These are phyloP conservation scores for Carpinus fangiana DNA, from an alignment of 306 rosid species.

Conservation along the genomic window DNA sequence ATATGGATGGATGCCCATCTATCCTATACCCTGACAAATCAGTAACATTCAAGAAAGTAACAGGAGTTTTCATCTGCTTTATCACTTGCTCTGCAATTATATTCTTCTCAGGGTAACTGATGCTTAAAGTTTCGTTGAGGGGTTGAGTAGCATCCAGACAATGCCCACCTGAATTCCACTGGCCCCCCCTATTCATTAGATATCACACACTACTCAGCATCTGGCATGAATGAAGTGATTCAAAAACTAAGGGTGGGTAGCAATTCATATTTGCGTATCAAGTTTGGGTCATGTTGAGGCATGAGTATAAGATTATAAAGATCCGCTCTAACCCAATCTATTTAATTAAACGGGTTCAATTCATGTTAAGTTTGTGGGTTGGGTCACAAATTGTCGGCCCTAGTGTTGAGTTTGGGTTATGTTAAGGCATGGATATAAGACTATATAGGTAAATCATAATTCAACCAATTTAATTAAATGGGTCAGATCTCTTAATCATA, in stretches of 20 bases:
- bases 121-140: constrained; percentile 41
- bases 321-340: too few relatives aligned
- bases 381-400: too few relatives aligned
- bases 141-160: constrained; percentile 69
- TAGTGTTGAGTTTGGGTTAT: too few relatives aligned
- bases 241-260: neutral
- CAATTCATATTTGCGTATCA: too few relatives aligned
- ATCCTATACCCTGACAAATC: constrained; percentile 68
- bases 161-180: constrained; percentile 94
- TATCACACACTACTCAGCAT: constrained; percentile 22
- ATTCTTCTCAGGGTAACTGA: constrained; percentile 51
- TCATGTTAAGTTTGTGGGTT: too few relatives aligned
- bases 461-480: too few relatives aligned
- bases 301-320: too few relatives aligned
- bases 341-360: too few relatives aligned
- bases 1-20: constrained; percentile 83
- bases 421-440: too few relatives aligned
- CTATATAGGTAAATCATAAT: too few relatives aligned
- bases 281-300: too few relatives aligned
- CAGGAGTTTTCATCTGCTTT: constrained; percentile 70
- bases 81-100: constrained; percentile 57
- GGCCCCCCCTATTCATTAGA: constrained; percentile 66
- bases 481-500: too few relatives aligned
- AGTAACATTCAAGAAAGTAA: constrained; percentile 72
- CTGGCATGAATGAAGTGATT: neutral